These are phyloP conservation scores for Oldenlandia corymbosa DNA, from an alignment of 257 asterid species.

Conservation along the genomic window DNA sequence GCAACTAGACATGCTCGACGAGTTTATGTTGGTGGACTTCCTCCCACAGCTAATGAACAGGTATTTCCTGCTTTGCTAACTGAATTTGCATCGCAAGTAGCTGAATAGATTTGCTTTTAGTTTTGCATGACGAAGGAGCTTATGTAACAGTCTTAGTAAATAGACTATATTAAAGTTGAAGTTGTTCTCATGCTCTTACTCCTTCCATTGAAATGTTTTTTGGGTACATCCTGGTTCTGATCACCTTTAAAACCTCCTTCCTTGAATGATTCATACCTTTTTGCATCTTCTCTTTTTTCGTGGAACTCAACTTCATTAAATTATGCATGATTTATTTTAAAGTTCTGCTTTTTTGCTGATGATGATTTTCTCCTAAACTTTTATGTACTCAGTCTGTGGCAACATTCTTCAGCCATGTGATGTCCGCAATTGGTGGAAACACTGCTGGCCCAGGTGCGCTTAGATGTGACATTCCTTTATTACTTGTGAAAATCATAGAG, in stretches of 20 bases:
- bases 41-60: slow-evolving; percentile 96
- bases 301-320: neutral
- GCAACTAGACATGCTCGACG: slow-evolving; percentile 98
- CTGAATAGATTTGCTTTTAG: neutral
- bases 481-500: too few species aligned
- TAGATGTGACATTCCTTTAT: neutral
- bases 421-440: slow-evolving; percentile 96
- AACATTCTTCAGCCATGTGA: slow-evolving; percentile 88
- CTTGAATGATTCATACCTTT: neutral
- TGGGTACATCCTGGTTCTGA: neutral
- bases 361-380: neutral
- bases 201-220: neutral
- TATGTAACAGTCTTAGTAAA: too few species aligned
- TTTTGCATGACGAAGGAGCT: neutral
- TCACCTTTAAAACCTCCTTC: neutral
- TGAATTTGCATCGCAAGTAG: neutral
- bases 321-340: neutral
- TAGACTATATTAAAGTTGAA: too few species aligned
- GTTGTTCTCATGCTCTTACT: neutral
- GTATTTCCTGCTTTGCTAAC: slow-evolving; percentile 33
- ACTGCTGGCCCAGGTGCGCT: slow-evolving; percentile 97
- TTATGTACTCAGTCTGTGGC: slow-evolving; percentile 69
- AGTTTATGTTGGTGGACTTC: slow-evolving; percentile 97
- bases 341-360: neutral
- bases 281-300: neutral